Percentiles rank a stretch among this genome's conserved stretches.
These are phyloP conservation scores for Actinomortierella wolfii DNA, from an alignment of 371 early-diverging fungal species.

Conservation along the genomic window DNA sequence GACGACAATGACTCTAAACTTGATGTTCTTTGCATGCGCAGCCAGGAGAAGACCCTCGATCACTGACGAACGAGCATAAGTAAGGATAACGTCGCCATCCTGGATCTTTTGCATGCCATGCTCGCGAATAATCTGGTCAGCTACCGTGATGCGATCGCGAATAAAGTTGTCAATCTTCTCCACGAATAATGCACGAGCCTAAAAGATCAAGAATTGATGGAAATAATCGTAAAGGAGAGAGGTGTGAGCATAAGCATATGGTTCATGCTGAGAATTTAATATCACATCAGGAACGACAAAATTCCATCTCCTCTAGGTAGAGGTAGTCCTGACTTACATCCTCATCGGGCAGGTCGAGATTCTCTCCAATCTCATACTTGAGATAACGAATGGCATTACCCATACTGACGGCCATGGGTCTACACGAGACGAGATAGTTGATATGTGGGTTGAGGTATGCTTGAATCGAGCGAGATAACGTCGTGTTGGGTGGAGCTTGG, in stretches of 20 bases:
- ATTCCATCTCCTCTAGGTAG: neutral
- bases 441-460: slow-evolving; percentile 88
- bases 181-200: slow-evolving; percentile 56
- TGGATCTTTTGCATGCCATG: slow-evolving; percentile 87
- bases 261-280: too few species aligned
- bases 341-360: slow-evolving; percentile 80
- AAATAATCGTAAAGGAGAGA: slow-evolving; percentile 13
- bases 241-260: slow-evolving; percentile 4
- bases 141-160: slow-evolving; percentile 86
- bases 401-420: slow-evolving; percentile 94
- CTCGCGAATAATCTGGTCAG: slow-evolving; percentile 80
- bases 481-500: slow-evolving; percentile 80
- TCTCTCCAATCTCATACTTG: slow-evolving; percentile 84
- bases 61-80: slow-evolving; percentile 87
- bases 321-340: slow-evolving; percentile 58
- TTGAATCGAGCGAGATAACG: slow-evolving; percentile 84
- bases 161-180: slow-evolving; percentile 88
- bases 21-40: slow-evolving; percentile 76
- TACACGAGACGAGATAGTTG: slow-evolving; percentile 80
- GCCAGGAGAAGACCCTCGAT: slow-evolving; percentile 79
- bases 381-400: slow-evolving; percentile 92
- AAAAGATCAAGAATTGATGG: neutral
- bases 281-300: neutral
- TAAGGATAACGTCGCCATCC: slow-evolving; percentile 94
- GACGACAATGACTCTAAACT: slow-evolving; percentile 92